Evolutionary conservation across 1,284 basidiomycete genomes (phyloP).

Genomic region (Puccinia sorghi): DNA sequence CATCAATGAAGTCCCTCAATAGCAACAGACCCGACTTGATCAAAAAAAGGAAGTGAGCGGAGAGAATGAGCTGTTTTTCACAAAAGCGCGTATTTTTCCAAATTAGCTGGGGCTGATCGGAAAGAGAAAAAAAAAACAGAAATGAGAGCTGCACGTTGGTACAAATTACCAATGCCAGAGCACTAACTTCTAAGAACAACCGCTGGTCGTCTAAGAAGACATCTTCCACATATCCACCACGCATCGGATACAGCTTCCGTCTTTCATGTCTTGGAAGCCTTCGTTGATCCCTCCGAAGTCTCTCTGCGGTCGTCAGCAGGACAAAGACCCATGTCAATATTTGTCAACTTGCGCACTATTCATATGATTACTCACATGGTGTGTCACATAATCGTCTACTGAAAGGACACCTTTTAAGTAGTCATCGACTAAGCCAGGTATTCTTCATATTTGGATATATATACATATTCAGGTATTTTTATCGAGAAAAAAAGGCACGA

Average conservation of each 20-base stretch:
- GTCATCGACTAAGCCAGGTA: slow-evolving; percentile 49
- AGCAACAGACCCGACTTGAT: too few species aligned
- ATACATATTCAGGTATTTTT: too few species aligned
- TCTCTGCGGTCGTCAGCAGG: slow-evolving; percentile 6
- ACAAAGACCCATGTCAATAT: too few species aligned
- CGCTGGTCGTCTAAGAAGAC: not conserved
- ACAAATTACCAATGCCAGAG: not conserved
- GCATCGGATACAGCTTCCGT: slow-evolving; percentile 58
- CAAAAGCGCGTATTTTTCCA: too few species aligned
- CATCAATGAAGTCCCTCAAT: too few species aligned
- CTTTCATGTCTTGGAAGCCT: slow-evolving; percentile 58
- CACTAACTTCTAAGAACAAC: not conserved
- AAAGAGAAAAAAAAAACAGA: not conserved
- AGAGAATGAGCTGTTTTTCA: too few species aligned
- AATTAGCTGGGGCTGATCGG: too few species aligned
- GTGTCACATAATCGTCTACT: slow-evolving; percentile 58
- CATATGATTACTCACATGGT: slow-evolving; percentile 52
- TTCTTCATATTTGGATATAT: slow-evolving; percentile 1
- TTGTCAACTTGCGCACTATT: not conserved
- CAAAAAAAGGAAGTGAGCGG: too few species aligned
- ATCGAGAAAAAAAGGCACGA: not conserved
- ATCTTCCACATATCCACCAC: slow-evolving; percentile 50
- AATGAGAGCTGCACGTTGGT: not conserved
- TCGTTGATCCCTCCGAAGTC: slow-evolving; percentile 57
- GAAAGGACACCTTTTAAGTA: slow-evolving; percentile 57